A percentile compares a stretch with the other conserved stretches of the same genome.
Evolutionary conservation across 495 filamentous ascomycete genomes (phyloP).

Genomic region (Cenococcum geophilum): DNA sequence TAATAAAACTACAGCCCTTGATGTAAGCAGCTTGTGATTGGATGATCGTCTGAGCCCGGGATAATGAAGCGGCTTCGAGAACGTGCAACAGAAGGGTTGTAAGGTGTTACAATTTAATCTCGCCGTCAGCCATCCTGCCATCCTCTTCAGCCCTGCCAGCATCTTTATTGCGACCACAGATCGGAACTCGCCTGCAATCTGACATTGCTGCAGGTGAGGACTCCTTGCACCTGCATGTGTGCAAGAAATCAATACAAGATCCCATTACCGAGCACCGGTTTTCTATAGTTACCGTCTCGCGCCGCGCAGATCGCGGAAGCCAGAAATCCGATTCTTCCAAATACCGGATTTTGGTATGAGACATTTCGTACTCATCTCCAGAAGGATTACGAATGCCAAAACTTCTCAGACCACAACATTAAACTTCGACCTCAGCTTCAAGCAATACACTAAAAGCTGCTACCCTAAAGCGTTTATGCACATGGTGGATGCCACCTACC

Average conservation of each 20-base stretch:
- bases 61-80: background rate
- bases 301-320: no score
- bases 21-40: no score
- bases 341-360: background rate
- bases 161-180: background rate
- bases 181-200: background rate
- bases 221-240: background rate
- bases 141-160: background rate
- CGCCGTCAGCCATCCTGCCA: background rate
- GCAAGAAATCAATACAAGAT: background rate
- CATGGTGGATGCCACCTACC: background rate
- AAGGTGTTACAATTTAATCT: background rate
- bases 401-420: background rate
- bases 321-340: background rate
- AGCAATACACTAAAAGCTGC: background rate
- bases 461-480: background rate
- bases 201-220: background rate
- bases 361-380: background rate
- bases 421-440: background rate
- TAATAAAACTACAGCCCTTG: no score
- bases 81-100: background rate
- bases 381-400: background rate
- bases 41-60: no score
- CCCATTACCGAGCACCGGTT: background rate
- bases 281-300: no score